Evolutionary conservation across 805 yeast genomes (phyloP).

Genomic region (Myxozyma geophila): DNA sequence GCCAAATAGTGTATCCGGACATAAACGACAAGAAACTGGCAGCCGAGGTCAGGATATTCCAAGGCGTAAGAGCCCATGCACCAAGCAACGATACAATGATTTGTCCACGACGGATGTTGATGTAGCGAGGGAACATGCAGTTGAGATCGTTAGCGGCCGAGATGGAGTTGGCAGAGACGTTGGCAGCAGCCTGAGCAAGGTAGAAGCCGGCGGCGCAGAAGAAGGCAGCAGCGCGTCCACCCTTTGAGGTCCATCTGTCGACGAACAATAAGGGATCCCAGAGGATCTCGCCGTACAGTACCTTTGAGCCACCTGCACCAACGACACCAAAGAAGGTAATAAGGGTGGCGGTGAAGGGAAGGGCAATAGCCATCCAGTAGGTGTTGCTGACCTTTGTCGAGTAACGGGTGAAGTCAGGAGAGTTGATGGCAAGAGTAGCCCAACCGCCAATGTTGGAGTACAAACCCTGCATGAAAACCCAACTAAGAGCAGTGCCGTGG

Average conservation of each 20-base stretch:
- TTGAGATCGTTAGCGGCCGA: slow-evolving; percentile 57
- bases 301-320: slow-evolving; percentile 41
- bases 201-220: slow-evolving; percentile 72
- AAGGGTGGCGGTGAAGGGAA: slow-evolving; percentile 47
- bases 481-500: slow-evolving; percentile 66
- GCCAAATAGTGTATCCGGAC: slow-evolving; percentile 79
- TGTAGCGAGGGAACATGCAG: slow-evolving; percentile 53
- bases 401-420: slow-evolving; percentile 56
- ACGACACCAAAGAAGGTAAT: slow-evolving; percentile 38
- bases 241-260: slow-evolving; percentile 47
- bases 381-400: slow-evolving; percentile 48
- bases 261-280: slow-evolving; percentile 56
- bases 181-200: slow-evolving; percentile 77
- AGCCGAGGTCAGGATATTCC: slow-evolving; percentile 74
- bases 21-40: slow-evolving; percentile 78
- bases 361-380: slow-evolving; percentile 58
- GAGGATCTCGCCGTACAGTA: slow-evolving; percentile 48
- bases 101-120: slow-evolving; percentile 63
- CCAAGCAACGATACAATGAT: slow-evolving; percentile 75
- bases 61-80: slow-evolving; percentile 71
- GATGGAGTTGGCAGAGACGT: slow-evolving; percentile 63
- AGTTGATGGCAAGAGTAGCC: slow-evolving; percentile 53
- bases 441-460: slow-evolving; percentile 33
- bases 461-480: slow-evolving; percentile 78
- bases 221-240: slow-evolving; percentile 81